Conservation (phyloP, 2,329 filamentous ascomycete genomes). For the Penicillium nordicum region DNA sequence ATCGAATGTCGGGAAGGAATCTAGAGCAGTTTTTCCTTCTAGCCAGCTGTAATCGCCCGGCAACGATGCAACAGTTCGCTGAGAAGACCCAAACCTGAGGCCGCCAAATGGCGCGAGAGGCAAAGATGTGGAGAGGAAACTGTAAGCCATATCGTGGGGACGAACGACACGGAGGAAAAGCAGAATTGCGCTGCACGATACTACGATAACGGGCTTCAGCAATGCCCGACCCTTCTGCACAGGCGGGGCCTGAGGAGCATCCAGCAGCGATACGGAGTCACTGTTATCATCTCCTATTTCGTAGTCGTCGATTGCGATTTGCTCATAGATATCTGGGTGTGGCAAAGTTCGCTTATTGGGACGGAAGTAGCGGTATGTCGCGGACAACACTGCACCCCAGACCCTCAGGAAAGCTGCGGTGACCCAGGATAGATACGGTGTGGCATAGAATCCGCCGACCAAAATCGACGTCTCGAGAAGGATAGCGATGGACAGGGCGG, state of each 20-base stretch:
- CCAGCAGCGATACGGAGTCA: conserved; percentile 9
- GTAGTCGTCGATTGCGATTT: conserved; percentile 18
- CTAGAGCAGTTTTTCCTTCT: conserved; percentile 8
- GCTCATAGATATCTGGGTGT: conserved; percentile 18
- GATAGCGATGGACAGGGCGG: conserved; percentile 13
- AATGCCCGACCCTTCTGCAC: not conserved
- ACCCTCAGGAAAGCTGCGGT: conserved; percentile 9
- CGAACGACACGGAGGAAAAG: conserved; percentile 13
- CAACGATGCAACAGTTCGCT: conserved; percentile 1
- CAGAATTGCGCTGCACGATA: conserved; percentile 2
- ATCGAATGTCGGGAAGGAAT: conserved; percentile 14
- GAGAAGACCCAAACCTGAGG: conserved; percentile 1
- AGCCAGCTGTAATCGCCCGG: conserved; percentile 16
- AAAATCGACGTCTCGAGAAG: conserved; percentile 9
- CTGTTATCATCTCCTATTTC: conserved; percentile 10
- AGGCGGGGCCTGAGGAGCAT: not conserved
- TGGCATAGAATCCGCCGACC: conserved; percentile 11
- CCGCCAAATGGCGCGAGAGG: conserved; percentile 18
- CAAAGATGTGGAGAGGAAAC: conserved; percentile 18
- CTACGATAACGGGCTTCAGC: conserved; percentile 5
- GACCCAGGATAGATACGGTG: conserved; percentile 10
- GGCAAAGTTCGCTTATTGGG: conserved; percentile 3
- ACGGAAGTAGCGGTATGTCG: not conserved
- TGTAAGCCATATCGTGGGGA: conserved; percentile 14
- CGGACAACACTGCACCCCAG: conserved; percentile 8